Evolutionary conservation across 768 basidiomycete genomes (phyloP).

Genomic region (Termitomyces sp.): DNA sequence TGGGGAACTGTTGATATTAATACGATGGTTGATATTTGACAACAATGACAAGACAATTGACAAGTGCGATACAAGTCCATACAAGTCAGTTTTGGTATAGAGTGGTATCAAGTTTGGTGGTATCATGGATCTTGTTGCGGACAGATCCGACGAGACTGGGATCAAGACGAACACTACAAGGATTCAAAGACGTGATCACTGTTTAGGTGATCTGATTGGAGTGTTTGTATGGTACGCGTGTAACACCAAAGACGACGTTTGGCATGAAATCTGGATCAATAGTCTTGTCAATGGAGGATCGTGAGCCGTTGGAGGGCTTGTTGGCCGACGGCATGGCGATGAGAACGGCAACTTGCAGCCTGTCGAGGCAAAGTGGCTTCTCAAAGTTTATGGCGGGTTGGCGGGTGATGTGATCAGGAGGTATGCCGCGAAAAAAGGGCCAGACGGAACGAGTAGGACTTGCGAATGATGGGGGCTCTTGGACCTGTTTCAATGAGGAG

Average conservation of each 20-base stretch:
- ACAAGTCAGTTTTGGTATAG: not conserved
- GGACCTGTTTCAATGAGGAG: slow-evolving; percentile 12
- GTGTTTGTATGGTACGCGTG: slow-evolving; percentile 28
- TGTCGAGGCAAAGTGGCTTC: slow-evolving; percentile 20
- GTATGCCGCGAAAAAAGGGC: not conserved
- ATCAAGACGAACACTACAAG: slow-evolving; percentile 3
- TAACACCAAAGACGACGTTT: slow-evolving; percentile 43
- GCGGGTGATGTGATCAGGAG: slow-evolving; percentile 1
- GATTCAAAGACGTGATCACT: not conserved
- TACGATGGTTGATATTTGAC: not conserved
- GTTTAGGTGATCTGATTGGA: slow-evolving; percentile 5
- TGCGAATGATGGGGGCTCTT: slow-evolving; percentile 1
- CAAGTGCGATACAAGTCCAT: not conserved
- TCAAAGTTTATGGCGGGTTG: slow-evolving; percentile 4
- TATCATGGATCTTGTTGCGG: not conserved
- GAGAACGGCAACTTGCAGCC: slow-evolving; percentile 50
- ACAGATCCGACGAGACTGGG: slow-evolving; percentile 4
- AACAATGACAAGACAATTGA: not conserved
- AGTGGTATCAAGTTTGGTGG: not conserved
- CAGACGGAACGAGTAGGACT: not conserved
- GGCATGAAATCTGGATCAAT: slow-evolving; percentile 34
- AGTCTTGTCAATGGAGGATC: slow-evolving; percentile 10
- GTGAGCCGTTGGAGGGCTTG: slow-evolving; percentile 16
- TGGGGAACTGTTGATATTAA: too few relatives aligned
- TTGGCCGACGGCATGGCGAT: slow-evolving; percentile 48